A percentile compares a stretch with the other conserved stretches of the same genome.
Conservation (phyloP, 345 rosid genomes). For the Excoecaria cochinchinensis region DNA sequence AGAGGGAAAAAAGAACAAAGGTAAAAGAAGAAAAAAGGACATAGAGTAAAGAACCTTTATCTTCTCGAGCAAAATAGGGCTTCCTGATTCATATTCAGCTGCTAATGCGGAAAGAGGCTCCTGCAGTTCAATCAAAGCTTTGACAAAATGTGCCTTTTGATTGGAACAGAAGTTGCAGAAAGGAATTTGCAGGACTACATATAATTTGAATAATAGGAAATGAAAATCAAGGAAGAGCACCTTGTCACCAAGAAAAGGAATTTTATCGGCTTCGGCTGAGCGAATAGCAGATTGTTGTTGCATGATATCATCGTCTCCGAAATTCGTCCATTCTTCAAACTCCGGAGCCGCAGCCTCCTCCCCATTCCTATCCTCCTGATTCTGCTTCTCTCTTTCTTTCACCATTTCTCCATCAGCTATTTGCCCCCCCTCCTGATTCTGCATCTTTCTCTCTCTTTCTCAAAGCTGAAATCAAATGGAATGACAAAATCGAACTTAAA, state of each 20-base stretch:
- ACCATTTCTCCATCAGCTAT: too few species aligned
- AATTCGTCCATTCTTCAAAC: slow-evolving; percentile 19
- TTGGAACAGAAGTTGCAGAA: too few species aligned
- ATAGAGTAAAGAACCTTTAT: slow-evolving; percentile 54
- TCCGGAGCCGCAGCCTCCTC: not conserved
- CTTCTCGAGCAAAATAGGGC: slow-evolving; percentile 86
- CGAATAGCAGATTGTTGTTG: slow-evolving; percentile 40
- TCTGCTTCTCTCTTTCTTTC: slow-evolving; percentile 21
- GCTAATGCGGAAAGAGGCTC: slow-evolving; percentile 82
- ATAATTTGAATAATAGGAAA: too few species aligned
- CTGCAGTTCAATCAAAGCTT: slow-evolving; percentile 37
- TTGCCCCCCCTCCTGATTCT: slow-evolving; percentile 18
- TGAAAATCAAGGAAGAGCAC: slow-evolving; percentile 13
- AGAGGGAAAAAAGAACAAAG: not conserved
- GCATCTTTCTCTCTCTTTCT: slow-evolving; percentile 16
- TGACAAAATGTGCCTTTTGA: not conserved
- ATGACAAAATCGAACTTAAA: not conserved
- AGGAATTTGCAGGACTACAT: too few species aligned
- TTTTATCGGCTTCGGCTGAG: slow-evolving; percentile 32
- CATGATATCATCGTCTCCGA: slow-evolving; percentile 49
- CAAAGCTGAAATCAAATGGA: not conserved
- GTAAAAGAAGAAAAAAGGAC: not conserved
- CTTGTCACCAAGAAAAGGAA: slow-evolving; percentile 86
- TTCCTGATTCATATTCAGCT: slow-evolving; percentile 84
- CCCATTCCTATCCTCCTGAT: slow-evolving; percentile 9